phyloP scores from a whole-genome alignment of 805 yeast species.

The Candida orba region DNA sequence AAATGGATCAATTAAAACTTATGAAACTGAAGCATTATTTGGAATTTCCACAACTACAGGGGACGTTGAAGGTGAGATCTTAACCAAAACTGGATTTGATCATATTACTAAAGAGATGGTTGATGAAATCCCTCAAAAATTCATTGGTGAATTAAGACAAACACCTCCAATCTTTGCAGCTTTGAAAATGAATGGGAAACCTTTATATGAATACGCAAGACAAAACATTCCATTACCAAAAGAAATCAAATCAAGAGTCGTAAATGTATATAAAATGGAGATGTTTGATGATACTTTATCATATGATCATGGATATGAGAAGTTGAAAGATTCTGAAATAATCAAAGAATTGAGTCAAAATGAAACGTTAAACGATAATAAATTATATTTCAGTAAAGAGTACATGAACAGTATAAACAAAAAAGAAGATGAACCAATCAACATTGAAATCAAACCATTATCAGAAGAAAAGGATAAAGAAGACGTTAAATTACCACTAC shows the following conservation, averaged over 20 bases:
- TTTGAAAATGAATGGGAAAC: slow-evolving; percentile 88
- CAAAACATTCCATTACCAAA: slow-evolving; percentile 79
- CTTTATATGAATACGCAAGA: slow-evolving; percentile 90
- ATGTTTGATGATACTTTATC: slow-evolving; percentile 48
- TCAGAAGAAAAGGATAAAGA: slow-evolving; percentile 20
- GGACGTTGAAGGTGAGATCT: slow-evolving; percentile 80
- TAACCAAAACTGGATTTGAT: slow-evolving; percentile 47
- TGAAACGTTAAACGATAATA: slow-evolving; percentile 50
- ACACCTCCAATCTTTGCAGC: slow-evolving; percentile 96
- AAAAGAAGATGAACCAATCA: slow-evolving; percentile 30
- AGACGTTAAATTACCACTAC: slow-evolving; percentile 40
- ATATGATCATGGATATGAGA: slow-evolving; percentile 45
- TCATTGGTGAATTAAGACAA: slow-evolving; percentile 77
- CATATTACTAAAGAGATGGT: slow-evolving; percentile 53
- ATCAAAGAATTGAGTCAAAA: slow-evolving; percentile 29
- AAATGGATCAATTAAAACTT: slow-evolving; percentile 68
- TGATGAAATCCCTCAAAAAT: slow-evolving; percentile 45
- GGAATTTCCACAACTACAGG: slow-evolving; percentile 94
- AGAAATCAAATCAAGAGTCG: slow-evolving; percentile 71
- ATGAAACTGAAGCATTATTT: slow-evolving; percentile 76
- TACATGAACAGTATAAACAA: slow-evolving; percentile 25
- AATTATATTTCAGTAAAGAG: slow-evolving; percentile 51
- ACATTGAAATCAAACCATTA: slow-evolving; percentile 32
- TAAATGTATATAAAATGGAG: slow-evolving; percentile 47
- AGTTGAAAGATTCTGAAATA: slow-evolving; percentile 19